Evolutionary conservation across 768 basidiomycete genomes (phyloP), one percentile per base, ranked within the genome.

Genomic region (Chiua virens): DNA sequence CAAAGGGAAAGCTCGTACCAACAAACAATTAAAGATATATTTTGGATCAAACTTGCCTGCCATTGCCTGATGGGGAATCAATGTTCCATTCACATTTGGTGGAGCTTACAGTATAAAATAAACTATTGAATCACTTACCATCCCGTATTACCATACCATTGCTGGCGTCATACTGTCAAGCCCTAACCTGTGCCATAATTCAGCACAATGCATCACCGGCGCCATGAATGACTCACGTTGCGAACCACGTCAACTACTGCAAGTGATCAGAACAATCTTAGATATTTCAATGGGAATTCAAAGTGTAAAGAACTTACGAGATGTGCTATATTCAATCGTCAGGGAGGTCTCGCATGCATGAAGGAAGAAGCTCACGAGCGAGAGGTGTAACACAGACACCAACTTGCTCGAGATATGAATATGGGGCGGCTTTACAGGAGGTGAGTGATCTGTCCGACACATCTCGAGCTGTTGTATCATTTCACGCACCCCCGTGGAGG

Each of bases 301-400:
- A 14, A 35, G 3, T 14, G n/a, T 27, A 36, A 48, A 3, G 8
- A 30, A 50, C 60, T 10, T 45, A 61, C 59, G 20, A 27, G 0
- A 3, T 39, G 5, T 3, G 49, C 59, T 59, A 23, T 8, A 40
- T 38, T 39, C 34, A 49, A 17, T 17, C 2, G n/a, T 51, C 5
- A 18, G 10, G 15, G 7, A 30, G 11, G 11, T 9, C 10, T 30
- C 11, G 28, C 6, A 10, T 3, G 28, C 11, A 11, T 9, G 14
- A 27, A 34, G 23, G 3, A 3, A 4, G 20, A 10, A 17, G 58
- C 65, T 11, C 45, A 64, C 63, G 21, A 6, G 39, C 30, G 8
- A 43, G 15, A 0, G 42, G 49, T 5, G 22, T 2, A 22, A 23
- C n/a, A n/a, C 63, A 64, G 25, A 66, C 10, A 25, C 50, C 44